These are phyloP conservation scores for Wickerhamomyces subpelliculosus DNA, from an alignment of 805 yeast genomes.

Conservation along the genomic window DNA sequence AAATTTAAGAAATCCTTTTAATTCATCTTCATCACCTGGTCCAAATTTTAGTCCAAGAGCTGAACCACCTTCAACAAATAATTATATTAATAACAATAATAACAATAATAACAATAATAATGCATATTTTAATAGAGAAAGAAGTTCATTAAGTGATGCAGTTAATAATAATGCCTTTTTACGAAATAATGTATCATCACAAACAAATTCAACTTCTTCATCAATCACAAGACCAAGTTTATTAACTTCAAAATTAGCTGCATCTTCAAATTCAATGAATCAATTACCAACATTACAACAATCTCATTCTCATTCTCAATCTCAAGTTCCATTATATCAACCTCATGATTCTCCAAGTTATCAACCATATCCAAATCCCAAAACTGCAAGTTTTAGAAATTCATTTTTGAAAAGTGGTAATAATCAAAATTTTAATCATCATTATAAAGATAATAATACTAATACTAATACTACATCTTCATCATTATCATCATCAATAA, in stretches of 20 bases:
- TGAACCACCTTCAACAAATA: constrained; percentile 20
- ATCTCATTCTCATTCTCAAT: background rate
- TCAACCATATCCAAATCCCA: background rate
- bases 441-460: background rate
- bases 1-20: constrained; percentile 13
- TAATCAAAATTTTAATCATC: constrained; percentile 27
- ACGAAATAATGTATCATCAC: constrained; percentile 5
- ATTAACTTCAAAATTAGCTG: constrained; percentile 26
- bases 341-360: background rate
- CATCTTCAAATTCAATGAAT: constrained; percentile 11
- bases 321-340: background rate
- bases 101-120: background rate
- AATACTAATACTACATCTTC: background rate
- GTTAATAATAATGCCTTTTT: constrained; percentile 1
- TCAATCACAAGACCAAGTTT: constrained; percentile 18
- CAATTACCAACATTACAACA: constrained; percentile 1
- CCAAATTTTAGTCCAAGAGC: constrained; percentile 20
- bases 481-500: background rate
- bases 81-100: constrained; percentile 1
- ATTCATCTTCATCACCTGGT: constrained; percentile 16
- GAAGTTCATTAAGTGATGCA: no score
- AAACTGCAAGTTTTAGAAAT: constrained; percentile 3
- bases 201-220: constrained; percentile 9
- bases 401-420: constrained; percentile 21
- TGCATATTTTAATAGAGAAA: background rate